Percentiles rank a stretch among this genome's conserved stretches.
Evolutionary conservation across 495 filamentous ascomycete species (phyloP).

Genomic region (Aspergillus cavernicola): DNA sequence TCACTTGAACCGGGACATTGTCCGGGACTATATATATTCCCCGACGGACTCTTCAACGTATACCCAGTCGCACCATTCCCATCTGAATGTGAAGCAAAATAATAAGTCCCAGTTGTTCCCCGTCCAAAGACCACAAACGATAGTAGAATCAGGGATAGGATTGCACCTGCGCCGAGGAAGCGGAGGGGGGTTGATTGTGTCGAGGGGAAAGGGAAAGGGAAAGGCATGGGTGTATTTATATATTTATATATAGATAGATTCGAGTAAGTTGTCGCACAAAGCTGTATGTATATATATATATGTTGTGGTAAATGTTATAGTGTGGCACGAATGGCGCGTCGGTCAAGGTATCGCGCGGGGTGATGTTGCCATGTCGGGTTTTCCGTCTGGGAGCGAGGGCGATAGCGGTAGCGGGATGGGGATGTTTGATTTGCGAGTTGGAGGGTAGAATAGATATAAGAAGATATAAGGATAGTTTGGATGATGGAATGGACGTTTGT

Average conservation of each 20-base stretch:
- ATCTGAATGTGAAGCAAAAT: background rate
- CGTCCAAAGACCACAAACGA: slow-evolving; percentile 29
- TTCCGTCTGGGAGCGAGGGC: background rate
- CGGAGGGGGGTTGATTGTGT: slow-evolving; percentile 30
- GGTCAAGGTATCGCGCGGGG: background rate
- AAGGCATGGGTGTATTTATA: background rate
- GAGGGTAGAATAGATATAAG: no score
- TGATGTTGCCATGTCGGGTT: background rate
- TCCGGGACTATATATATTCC: background rate
- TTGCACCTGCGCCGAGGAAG: slow-evolving; percentile 30
- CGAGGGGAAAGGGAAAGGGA: background rate
- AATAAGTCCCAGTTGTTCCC: no score
- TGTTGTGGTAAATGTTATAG: background rate
- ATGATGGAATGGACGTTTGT: no score
- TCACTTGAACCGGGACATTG: background rate
- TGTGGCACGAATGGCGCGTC: background rate
- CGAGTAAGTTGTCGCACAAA: background rate
- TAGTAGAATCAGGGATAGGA: slow-evolving; percentile 25
- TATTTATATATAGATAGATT: background rate
- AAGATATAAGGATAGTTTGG: no score
- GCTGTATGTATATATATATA: background rate
- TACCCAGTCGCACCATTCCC: background rate
- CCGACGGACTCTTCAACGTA: background rate
- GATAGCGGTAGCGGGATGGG: background rate
- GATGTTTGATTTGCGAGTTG: no score